Base-by-base conservation (phyloP, 352 stramenopile genomes). In the Phytopythium aichiense region DNA sequence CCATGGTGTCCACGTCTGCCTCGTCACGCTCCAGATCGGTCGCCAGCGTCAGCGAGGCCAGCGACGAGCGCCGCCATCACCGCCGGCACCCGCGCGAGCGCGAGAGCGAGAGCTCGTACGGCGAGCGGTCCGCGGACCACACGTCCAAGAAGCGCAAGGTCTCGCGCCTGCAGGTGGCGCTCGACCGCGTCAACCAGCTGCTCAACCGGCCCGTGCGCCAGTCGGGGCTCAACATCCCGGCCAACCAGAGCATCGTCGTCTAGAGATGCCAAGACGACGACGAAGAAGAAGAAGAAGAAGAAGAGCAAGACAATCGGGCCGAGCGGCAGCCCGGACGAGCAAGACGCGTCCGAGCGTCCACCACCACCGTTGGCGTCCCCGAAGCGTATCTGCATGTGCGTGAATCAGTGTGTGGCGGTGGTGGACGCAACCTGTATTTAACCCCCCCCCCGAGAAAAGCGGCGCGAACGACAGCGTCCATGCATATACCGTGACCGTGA, bases 141-240 rank as follows among this genome's bases (percentile, higher is more conserved):
- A 65, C 68, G 50, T 66, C 70, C n/a, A 85, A 76, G 67, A 84
- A 84, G 64, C 77, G 76, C 65, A 89, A 89, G 72, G 72, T 87
- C 7, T 90, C 80, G 25, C 84, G 76, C 66, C 72, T 90, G 53
- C 81, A 89, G 45, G 64, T 79, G 43, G 76, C 79, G 38, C 61
- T 91, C 56, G 74, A 85, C 64, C 80, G 80, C 58, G 77, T 91
- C 56, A 88, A 87, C 65, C 73, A 89, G 55, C 69, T 92, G 58
- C 73, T 92, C 30, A 89, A 92, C 65, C 74, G 80, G 7, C 83
- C 83, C 8, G 83, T 92, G 50, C 80, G 83, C n/a, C 83, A 84
- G 61, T 80, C 78, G 30, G 80, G 76, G 28, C 67, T 91, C 52
- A 85, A 89, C 67, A 67, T 89, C 59, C 58, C 73, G 0, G 72